Percentiles rank a stretch among this genome's conserved stretches.
These are phyloP conservation scores for Lactarius tabidus DNA, from an alignment of 768 basidiomycete genomes.

Conservation along the genomic window DNA sequence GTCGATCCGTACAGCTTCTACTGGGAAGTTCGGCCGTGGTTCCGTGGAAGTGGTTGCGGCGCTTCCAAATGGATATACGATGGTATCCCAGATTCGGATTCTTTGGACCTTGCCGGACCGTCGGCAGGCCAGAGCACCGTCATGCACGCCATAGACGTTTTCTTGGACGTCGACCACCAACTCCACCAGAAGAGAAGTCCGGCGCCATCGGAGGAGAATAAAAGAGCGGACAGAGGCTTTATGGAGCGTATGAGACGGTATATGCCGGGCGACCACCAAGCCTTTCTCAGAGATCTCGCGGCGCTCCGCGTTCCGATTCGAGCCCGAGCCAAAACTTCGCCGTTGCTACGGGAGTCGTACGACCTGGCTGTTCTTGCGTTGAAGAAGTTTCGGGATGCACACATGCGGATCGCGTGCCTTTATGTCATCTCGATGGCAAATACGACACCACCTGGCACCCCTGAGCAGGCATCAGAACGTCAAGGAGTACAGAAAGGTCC, in stretches of 20 bases:
- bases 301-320: constrained; percentile 58
- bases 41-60: constrained; percentile 53
- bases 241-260: constrained; percentile 93
- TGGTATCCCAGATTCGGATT: constrained; percentile 56
- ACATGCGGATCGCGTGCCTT: constrained; percentile 84
- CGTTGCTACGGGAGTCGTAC: constrained; percentile 67
- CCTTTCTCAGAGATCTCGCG: constrained; percentile 71
- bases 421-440: constrained; percentile 87
- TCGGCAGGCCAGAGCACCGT: constrained; percentile 93
- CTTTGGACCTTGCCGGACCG: constrained; percentile 76
- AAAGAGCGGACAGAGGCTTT: constrained; percentile 68
- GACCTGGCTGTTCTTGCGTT: constrained; percentile 73
- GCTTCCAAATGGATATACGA: constrained; percentile 71
- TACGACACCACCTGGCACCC: constrained; percentile 51
- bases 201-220: constrained; percentile 59
- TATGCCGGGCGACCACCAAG: constrained; percentile 90
- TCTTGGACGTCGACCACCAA: constrained; percentile 86
- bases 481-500: constrained; percentile 39
- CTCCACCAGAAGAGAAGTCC: constrained; percentile 68
- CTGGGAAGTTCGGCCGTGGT: constrained; percentile 90
- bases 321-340: constrained; percentile 52
- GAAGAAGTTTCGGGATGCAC: constrained; percentile 79
- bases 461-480: constrained; percentile 44
- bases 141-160: constrained; percentile 82
- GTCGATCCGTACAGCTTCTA: constrained; percentile 89